phyloP scores from a whole-genome alignment of 108 stramenopile species.

The Poteriospumella lacustris region DNA sequence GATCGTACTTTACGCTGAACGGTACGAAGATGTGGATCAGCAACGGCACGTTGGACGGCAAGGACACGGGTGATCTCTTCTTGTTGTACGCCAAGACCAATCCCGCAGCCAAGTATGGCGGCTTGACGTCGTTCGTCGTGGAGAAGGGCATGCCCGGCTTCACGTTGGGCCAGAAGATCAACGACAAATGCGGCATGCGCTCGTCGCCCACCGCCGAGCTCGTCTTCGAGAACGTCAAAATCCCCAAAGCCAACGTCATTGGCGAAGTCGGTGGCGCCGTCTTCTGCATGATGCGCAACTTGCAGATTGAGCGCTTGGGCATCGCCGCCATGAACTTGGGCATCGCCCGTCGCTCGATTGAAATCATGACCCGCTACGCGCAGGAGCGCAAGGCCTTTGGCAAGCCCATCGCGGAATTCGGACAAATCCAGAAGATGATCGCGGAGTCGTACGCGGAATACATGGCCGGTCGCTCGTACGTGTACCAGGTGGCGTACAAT shows the following conservation, averaged over 20 bases:
- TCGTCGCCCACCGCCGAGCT: conserved; percentile 91
- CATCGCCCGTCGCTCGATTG: conserved; percentile 80
- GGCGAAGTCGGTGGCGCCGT: conserved; percentile 82
- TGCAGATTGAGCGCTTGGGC: conserved; percentile 92
- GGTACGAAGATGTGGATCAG: conserved; percentile 99
- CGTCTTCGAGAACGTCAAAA: conserved; percentile 85
- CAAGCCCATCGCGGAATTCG: conserved; percentile 68
- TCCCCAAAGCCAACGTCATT: conserved; percentile 75
- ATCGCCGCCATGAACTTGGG: conserved; percentile 92
- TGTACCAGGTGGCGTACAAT: conserved; percentile 73
- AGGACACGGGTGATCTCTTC: conserved; percentile 81
- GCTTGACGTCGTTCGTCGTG: conserved; percentile 78
- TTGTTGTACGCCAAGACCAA: conserved; percentile 91
- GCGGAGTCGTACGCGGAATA: conserved; percentile 91
- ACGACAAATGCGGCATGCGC: conserved; percentile 87
- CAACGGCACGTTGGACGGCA: conserved; percentile 84
- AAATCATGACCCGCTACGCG: conserved; percentile 85
- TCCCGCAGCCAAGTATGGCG: not conserved
- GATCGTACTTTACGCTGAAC: conserved; percentile 64
- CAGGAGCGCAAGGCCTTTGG: conserved; percentile 85
- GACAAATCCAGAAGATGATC: conserved; percentile 82
- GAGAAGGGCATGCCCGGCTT: conserved; percentile 93
- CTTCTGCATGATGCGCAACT: conserved; percentile 96
- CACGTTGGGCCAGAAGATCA: conserved; percentile 82
- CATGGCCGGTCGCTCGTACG: conserved; percentile 76